Base-by-base conservation (phyloP, 805 yeast genomes). In the Pachysolen tannophilus region DNA sequence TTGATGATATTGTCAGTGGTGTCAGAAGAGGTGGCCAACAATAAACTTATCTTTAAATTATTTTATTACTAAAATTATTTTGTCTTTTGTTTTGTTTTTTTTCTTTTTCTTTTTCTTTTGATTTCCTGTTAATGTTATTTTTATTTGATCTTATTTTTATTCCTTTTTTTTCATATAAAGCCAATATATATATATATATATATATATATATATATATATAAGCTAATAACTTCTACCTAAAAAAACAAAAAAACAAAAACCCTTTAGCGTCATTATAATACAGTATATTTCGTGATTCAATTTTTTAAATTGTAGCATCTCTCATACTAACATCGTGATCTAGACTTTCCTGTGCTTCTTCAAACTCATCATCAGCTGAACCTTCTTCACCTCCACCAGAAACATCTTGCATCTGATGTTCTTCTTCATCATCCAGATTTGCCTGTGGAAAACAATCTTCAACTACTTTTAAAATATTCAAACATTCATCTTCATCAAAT, bases 1-100 rank as follows among this genome's bases (percentile, higher is more conserved):
- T 92, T 32, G 99, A 92, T 59, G 98, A 92, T 58, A 92, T 92
- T 46, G 98, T 92, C 28, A 81, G 94, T 58, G 98, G 97, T 47
- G 94, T 87, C 20, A 79, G 96, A 50, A 80, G 69, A 38, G 41
- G 41, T n/a, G 42, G 38, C 18, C 39, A 29, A 20, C 16, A 25
- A 25, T 26, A 35, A 5, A 14, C 26, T 14, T n/a, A n/a, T n/a
- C n/a, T n/a, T n/a, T n/a, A n/a, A n/a, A n/a, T n/a, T n/a, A n/a
- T n/a, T n/a, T n/a, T n/a, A n/a, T n/a, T n/a, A n/a, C n/a, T n/a
- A n/a, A n/a, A n/a, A n/a, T n/a, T n/a, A n/a, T n/a, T n/a, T n/a
- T n/a, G 13, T 23, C 26, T 23, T 23, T 23, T 5, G 26, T 8
- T 23, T 23, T 14, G 13, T 11, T 23, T 5, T 11, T 4, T 23